Percentiles rank a stretch among this genome's conserved stretches.
Evolutionary conservation across 345 rosid genomes (phyloP).

Genomic region (Linum trigynum): DNA sequence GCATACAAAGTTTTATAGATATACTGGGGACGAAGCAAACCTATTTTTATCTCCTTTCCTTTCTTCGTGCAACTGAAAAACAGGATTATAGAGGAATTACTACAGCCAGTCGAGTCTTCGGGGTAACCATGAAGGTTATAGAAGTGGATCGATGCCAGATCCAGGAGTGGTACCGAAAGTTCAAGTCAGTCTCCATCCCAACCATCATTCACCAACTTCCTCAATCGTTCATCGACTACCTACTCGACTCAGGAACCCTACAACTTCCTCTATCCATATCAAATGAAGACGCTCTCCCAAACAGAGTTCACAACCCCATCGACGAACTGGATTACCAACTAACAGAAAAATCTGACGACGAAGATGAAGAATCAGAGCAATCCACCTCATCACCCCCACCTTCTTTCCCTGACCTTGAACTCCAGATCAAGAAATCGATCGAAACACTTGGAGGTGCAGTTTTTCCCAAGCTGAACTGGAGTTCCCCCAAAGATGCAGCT

Average conservation of each 20-base stretch:
- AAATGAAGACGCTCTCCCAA: slow-evolving; percentile 66
- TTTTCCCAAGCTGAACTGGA: slow-evolving; percentile 85
- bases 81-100: too few species aligned
- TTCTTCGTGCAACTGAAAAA: too few species aligned
- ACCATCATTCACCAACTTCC: slow-evolving; percentile 68
- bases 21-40: too few species aligned
- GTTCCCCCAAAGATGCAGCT: slow-evolving; percentile 83
- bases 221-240: slow-evolving; percentile 59
- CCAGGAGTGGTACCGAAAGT: slow-evolving; percentile 82
- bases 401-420: slow-evolving; percentile 64
- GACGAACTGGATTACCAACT: slow-evolving; percentile 65
- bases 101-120: too few species aligned
- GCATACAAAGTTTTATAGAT: too few species aligned
- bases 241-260: slow-evolving; percentile 61
- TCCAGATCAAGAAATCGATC: slow-evolving; percentile 52
- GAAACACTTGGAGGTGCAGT: slow-evolving; percentile 54
- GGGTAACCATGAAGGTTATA: slow-evolving; percentile 44
- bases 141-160: slow-evolving; percentile 75
- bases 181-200: slow-evolving; percentile 51
- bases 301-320: slow-evolving; percentile 48
- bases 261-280: slow-evolving; percentile 55
- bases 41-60: too few species aligned
- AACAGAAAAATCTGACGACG: slow-evolving; percentile 57
- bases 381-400: slow-evolving; percentile 22
- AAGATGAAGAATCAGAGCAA: slow-evolving; percentile 30